phyloP scores from a whole-genome alignment of 768 basidiomycete genomes.

The Plicaturopsis crispa region DNA sequence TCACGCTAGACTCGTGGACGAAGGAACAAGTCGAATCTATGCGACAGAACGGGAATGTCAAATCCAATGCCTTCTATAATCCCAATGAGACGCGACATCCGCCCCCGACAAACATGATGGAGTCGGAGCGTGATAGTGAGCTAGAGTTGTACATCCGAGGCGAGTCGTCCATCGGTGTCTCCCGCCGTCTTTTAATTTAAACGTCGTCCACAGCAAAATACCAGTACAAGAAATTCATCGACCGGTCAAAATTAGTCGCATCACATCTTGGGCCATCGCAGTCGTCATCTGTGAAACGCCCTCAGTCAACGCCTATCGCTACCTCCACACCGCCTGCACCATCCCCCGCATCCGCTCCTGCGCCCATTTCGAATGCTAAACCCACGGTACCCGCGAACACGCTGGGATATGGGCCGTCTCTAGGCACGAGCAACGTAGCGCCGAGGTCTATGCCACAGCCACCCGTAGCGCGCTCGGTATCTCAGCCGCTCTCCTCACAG shows the following conservation, averaged over 20 bases:
- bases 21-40: conserved; percentile 84
- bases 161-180: conserved; percentile 28
- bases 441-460: conserved; percentile 14
- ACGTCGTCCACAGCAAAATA: conserved; percentile 56
- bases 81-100: conserved; percentile 79
- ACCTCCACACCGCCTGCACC: too few relatives aligned
- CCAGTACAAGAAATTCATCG: conserved; percentile 64
- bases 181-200: conserved; percentile 1
- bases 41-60: conserved; percentile 74
- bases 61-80: conserved; percentile 75
- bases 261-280: conserved; percentile 39
- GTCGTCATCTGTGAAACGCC: conserved; percentile 23
- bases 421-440: conserved; percentile 10
- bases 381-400: conserved; percentile 13
- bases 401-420: conserved; percentile 14
- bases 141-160: conserved; percentile 87
- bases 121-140: conserved; percentile 79
- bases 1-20: conserved; percentile 83
- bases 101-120: conserved; percentile 73
- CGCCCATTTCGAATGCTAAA: conserved; percentile 8
- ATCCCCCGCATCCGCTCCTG: conserved; percentile 10
- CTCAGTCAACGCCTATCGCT: too few relatives aligned
- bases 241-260: conserved; percentile 37
- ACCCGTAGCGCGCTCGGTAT: conserved; percentile 20
- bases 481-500: conserved; percentile 25